Evolutionary conservation across 345 rosid genomes (phyloP), one percentile per base, ranked within the genome.

Genomic region (Brassica juncea): DNA sequence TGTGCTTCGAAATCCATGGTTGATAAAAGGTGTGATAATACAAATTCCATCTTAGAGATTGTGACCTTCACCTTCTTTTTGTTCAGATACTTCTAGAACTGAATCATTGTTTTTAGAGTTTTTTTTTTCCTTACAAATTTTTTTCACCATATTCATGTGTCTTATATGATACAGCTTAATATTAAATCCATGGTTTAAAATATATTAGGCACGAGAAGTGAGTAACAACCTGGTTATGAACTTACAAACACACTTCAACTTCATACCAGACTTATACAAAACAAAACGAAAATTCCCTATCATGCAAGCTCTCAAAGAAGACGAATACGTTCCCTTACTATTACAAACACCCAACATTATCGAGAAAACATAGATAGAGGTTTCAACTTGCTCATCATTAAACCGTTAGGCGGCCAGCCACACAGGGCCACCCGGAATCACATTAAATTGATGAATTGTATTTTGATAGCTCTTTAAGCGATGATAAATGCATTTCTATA

Each of bases 1-100:
- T 69, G 70, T 62, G 52, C 27, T 74, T 74, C 9, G 6, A 70
- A 74, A 63, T 64, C 30, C 23, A 80, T 75, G 83, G 79, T 55
- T 63, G 71, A 79, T 73, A 73, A 47, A 59, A 31, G 44, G 42
- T 67, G 25, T 66, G 58, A 25, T 66, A 12, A 23, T 58, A 14
- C 54, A 37, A 25, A 80, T 80, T 80, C 66, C 71, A 68, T 69
- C 75, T 37, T 28, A 52, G 66, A 62, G 82, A 69, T 34, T 69
- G 67, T 55, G 79, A 80, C 82, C 23, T 68, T 47, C 71, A 69
- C 67, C 71, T 74, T 74, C 52, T 25, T 54, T 52, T 62, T 4
- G 52, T 74, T 57, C 63, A 54, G 35, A 80, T 59, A 74, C 37
- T 80, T 74, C 66, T 74, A 69, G 75, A 80, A 27, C 6, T 39